Evolutionary conservation across 768 basidiomycete genomes (phyloP).

Genomic region (Suillus ampliporus): DNA sequence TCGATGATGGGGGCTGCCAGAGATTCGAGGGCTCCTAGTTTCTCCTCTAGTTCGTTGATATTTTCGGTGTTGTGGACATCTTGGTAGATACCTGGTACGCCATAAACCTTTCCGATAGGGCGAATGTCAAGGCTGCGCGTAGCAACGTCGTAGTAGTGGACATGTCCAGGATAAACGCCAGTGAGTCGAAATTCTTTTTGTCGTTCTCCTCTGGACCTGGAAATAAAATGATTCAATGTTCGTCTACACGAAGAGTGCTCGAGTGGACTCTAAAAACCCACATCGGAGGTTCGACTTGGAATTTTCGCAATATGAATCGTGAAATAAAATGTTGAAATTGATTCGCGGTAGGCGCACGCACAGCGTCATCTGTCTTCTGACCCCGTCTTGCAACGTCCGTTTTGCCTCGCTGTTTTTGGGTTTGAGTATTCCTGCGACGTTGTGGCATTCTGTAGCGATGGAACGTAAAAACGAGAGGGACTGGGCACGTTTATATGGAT

Average conservation of each 20-base stretch:
- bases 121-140: constrained; percentile 14
- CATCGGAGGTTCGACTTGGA: constrained; percentile 10
- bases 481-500: background rate
- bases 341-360: background rate
- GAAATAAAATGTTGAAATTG: constrained; percentile 20
- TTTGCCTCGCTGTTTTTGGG: background rate
- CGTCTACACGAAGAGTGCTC: background rate
- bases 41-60: constrained; percentile 36
- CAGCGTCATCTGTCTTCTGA: background rate
- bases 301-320: constrained; percentile 15
- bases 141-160: constrained; percentile 17
- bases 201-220: constrained; percentile 16
- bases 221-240: background rate
- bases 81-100: constrained; percentile 31
- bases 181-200: constrained; percentile 4
- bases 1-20: constrained; percentile 30
- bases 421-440: background rate
- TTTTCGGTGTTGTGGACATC: constrained; percentile 26
- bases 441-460: background rate
- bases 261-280: background rate
- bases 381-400: background rate
- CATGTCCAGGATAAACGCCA: constrained; percentile 4
- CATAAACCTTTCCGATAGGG: constrained; percentile 18
- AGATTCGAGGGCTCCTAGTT: constrained; percentile 34
- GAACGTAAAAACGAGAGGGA: background rate